A percentile compares a stretch with the other conserved stretches of the same genome.
These are phyloP conservation scores for Lasiodiplodia gonubiensis DNA, from an alignment of 2,329 filamentous ascomycete genomes.

Conservation along the genomic window DNA sequence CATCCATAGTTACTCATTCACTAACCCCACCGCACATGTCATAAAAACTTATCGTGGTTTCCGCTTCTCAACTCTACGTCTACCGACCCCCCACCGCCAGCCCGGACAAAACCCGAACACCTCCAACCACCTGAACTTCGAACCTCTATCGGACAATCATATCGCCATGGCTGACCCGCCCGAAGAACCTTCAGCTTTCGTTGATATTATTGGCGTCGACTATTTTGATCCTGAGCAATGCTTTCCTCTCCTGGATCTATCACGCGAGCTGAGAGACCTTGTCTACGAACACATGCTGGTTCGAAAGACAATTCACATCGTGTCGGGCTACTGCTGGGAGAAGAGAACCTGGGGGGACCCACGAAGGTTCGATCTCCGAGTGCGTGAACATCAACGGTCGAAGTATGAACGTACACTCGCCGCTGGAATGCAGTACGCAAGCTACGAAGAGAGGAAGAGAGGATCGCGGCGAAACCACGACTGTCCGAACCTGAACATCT, in stretches of 20 bases:
- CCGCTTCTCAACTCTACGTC: not conserved
- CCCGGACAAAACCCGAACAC: too few relatives aligned
- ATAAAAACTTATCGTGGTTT: not conserved
- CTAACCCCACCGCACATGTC: not conserved
- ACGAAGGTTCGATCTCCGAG: not conserved
- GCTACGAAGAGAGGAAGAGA: not conserved
- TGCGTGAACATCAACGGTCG: too few relatives aligned
- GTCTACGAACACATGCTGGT: conserved; percentile 4
- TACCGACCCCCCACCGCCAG: not conserved
- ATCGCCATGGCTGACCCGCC: not conserved
- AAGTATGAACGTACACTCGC: not conserved
- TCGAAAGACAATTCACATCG: not conserved
- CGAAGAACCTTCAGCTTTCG: not conserved
- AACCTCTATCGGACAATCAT: not conserved
- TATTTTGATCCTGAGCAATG: not conserved
- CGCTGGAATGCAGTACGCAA: not conserved
- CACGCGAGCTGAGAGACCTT: not conserved
- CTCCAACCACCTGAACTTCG: not conserved
- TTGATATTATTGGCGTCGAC: not conserved
- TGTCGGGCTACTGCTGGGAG: not conserved
- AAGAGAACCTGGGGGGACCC: not conserved
- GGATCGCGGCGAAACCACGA: not conserved
- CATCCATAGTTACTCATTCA: not conserved
- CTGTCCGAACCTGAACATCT: not conserved
- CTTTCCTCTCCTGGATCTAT: not conserved